phyloP scores from a whole-genome alignment of 2,329 filamentous ascomycete genomes.

The Colletotrichum lindemuthianum region DNA sequence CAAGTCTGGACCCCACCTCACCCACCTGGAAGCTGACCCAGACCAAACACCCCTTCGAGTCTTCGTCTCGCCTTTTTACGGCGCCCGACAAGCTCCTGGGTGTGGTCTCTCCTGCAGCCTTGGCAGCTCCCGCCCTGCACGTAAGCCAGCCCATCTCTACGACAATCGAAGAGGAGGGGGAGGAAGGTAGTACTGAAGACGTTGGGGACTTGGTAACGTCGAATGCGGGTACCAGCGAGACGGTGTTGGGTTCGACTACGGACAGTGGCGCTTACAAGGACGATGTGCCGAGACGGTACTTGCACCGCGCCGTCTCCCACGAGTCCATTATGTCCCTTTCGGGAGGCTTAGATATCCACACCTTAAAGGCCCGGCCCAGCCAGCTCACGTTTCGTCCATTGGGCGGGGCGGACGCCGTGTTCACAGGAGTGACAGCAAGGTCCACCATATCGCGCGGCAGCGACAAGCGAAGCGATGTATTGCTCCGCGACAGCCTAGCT shows the following conservation, averaged over 20 bases:
- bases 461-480: conserved; percentile 61
- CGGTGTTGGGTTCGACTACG: conserved; percentile 46
- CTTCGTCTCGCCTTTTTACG: conserved; percentile 49
- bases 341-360: conserved; percentile 91
- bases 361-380: conserved; percentile 77
- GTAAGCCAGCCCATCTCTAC: conserved; percentile 29
- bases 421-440: conserved; percentile 68
- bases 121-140: conserved; percentile 40
- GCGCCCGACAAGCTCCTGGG: conserved; percentile 41
- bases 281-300: conserved; percentile 52
- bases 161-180: conserved; percentile 36
- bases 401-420: conserved; percentile 64
- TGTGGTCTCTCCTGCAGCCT: conserved; percentile 27
- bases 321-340: conserved; percentile 90
- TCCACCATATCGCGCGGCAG: conserved; percentile 63
- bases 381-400: conserved; percentile 72
- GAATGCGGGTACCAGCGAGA: conserved; percentile 48
- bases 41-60: conserved; percentile 65
- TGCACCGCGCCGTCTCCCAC: conserved; percentile 79
- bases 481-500: conserved; percentile 67
- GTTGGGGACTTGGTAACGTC: conserved; percentile 41
- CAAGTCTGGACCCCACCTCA: conserved; percentile 75
- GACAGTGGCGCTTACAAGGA: conserved; percentile 45
- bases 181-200: conserved; percentile 48
- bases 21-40: conserved; percentile 63